Base-by-base conservation (phyloP, 2,329 filamentous ascomycete species). In the Aspergillus neotritici region DNA sequence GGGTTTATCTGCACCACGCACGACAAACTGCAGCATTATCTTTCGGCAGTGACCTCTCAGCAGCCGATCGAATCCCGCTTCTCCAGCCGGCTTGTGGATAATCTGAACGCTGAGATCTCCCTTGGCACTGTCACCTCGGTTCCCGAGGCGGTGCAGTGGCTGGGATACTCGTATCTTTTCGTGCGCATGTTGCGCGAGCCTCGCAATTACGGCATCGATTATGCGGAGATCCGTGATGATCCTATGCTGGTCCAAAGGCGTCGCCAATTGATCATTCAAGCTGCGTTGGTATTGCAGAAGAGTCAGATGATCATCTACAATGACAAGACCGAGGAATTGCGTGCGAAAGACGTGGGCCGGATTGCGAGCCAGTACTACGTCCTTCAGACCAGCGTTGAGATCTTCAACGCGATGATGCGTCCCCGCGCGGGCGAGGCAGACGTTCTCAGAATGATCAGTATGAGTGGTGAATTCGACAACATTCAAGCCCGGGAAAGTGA, bases 231-330 rank as follows among this genome's bases (percentile, higher is more conserved):
- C 41, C 76, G 83, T 28, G 86, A 97, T 54, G 93, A 98, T 57
- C 90, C 89, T 0, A 83, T 82, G 46, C 77, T 98, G 17, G 88
- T 96, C 2, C 85, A 93, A 59, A 78, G 91, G 53, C 81, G 93
- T 40, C 81, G 90, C 3, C 83, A 93, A 52, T 74, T 98, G 40
- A 85, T 93, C 41, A 89, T 94, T 34, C 84, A 94, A 56, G 93
- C 93, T 16, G 93, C 93, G 1, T 78, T 83, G 34, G 86, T 87
- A 4, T 71, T 98, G 34, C 90, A 96, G 60, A 79, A 90, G 60
- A 94, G 87, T 55, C 93, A 98, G 67, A 98, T 98, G 94, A 93
- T 98, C 58, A 93, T 98, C 44, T 98, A 91, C 73, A 96, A 98
- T 53, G 93, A 97, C 60, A 80, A 76, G 13, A 98, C 91, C 0